Evolutionary conservation across 768 basidiomycete species (phyloP).

Genomic region (Calocybe gangraenosa): DNA sequence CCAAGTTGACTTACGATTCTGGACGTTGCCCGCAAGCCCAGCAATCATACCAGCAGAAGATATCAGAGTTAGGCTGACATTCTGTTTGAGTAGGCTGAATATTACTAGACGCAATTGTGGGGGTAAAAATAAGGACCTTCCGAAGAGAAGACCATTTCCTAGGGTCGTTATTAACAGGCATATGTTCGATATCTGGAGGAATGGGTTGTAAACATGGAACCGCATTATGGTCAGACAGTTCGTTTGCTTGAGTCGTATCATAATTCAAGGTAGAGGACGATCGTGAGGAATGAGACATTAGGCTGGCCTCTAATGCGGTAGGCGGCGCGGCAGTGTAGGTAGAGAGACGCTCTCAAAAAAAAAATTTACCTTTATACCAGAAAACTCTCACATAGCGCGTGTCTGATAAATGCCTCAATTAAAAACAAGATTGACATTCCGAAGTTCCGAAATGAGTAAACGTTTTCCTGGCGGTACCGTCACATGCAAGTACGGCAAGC

Average conservation of each 20-base stretch:
- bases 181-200: constrained; percentile 44
- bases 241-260: not conserved
- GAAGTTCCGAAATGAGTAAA: constrained; percentile 1
- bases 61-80: constrained; percentile 41
- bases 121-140: constrained; percentile 36
- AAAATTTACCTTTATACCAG: constrained; percentile 12
- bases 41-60: constrained; percentile 53
- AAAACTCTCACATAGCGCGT: not conserved
- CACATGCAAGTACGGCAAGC: too few relatives aligned
- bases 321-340: not conserved
- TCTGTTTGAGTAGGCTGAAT: constrained; percentile 24
- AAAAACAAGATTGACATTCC: constrained; percentile 1
- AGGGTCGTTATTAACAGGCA: constrained; percentile 57
- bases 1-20: constrained; percentile 51
- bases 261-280: constrained; percentile 7
- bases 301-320: not conserved
- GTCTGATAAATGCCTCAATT: not conserved
- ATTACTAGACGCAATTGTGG: not conserved
- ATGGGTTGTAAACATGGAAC: not conserved
- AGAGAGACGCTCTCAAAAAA: not conserved
- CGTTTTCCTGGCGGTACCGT: constrained; percentile 1
- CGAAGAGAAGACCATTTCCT: constrained; percentile 51
- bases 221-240: not conserved
- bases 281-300: constrained; percentile 8
- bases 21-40: constrained; percentile 55